These are phyloP conservation scores for Quercus alba DNA, from an alignment of 306 rosid species.

Conservation along the genomic window DNA sequence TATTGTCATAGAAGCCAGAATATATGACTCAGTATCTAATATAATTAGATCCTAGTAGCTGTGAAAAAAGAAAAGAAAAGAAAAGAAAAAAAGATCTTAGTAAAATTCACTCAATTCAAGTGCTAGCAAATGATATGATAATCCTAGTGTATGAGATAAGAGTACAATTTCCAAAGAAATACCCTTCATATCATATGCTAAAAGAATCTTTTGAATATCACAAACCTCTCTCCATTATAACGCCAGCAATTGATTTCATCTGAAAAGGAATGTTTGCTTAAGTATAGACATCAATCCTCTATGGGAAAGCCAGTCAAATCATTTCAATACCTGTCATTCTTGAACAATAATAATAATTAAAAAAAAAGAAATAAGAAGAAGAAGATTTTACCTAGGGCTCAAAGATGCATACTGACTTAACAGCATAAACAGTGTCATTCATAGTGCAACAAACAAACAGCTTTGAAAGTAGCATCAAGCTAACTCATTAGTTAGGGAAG, in stretches of 20 bases:
- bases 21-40: too few relatives aligned
- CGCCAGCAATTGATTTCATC: conserved; percentile 90
- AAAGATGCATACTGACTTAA: conserved; percentile 73
- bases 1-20: not conserved
- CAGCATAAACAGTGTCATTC: conserved; percentile 84
- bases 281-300: conserved; percentile 2
- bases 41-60: not conserved
- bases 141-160: too few relatives aligned
- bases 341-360: too few relatives aligned
- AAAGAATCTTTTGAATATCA: not conserved
- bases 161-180: too few relatives aligned
- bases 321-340: not conserved
- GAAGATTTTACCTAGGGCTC: not conserved
- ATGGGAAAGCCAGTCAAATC: conserved; percentile 1
- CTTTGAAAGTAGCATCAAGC: too few relatives aligned
- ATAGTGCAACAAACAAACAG: conserved; percentile 72
- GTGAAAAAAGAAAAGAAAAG: too few relatives aligned
- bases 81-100: too few relatives aligned
- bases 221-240: conserved; percentile 92
- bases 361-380: not conserved
- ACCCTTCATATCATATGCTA: too few relatives aligned
- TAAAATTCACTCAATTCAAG: too few relatives aligned
- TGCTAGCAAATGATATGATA: too few relatives aligned
- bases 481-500: too few relatives aligned
- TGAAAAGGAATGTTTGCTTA: conserved; percentile 24